Evolutionary conservation across 2,329 filamentous ascomycete genomes (phyloP).

Genomic region (Monilinia aucupariae): DNA sequence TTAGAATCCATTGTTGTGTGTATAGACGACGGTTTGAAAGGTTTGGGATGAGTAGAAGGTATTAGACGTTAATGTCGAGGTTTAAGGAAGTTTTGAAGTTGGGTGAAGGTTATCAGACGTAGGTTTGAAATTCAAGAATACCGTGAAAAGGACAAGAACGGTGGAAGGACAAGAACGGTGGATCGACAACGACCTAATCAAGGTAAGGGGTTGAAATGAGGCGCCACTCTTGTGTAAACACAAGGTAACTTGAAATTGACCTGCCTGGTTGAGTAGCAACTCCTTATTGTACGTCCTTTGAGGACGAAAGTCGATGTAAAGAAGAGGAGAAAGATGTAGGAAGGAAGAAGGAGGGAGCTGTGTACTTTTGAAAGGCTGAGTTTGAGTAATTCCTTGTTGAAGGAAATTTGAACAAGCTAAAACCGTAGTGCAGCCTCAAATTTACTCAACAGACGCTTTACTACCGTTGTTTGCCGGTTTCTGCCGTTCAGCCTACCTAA

Average conservation of each 20-base stretch:
- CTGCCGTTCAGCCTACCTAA: not conserved
- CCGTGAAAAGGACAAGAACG: not conserved
- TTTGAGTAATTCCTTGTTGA: not conserved
- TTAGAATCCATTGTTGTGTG: not conserved
- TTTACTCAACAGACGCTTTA: not conserved
- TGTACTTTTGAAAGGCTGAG: not conserved
- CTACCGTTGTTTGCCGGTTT: too few species aligned
- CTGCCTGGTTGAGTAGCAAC: not conserved
- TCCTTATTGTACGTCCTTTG: not conserved
- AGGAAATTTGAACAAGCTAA: not conserved
- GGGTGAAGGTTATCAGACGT: not conserved
- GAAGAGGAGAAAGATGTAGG: not conserved
- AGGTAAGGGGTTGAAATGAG: not conserved
- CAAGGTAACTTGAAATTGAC: not conserved
- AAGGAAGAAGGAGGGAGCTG: not conserved
- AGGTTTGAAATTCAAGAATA: not conserved
- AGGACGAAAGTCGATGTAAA: not conserved
- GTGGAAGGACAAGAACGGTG: too few species aligned
- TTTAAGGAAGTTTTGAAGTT: not conserved
- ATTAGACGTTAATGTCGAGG: not conserved
- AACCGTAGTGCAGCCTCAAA: not conserved
- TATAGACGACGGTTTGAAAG: too few species aligned
- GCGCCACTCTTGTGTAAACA: not conserved
- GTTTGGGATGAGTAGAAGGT: not conserved
- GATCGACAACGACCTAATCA: not conserved